Percentiles rank a stretch among this genome's conserved stretches.
These are phyloP conservation scores for Quercus wislizeni DNA, from an alignment of 306 rosid species.

Conservation along the genomic window DNA sequence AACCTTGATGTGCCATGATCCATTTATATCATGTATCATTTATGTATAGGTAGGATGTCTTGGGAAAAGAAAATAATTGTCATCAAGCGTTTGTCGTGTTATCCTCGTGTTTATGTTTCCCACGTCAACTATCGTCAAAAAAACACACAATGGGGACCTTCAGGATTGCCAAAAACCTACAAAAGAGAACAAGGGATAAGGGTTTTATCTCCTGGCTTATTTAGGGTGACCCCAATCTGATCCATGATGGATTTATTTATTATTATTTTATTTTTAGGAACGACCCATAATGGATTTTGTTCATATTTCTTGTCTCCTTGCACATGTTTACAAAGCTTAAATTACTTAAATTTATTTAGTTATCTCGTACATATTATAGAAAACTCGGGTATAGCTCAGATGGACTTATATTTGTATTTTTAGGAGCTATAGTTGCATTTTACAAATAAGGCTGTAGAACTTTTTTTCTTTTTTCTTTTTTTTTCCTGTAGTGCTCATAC, in stretches of 20 bases:
- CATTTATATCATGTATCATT: not conserved
- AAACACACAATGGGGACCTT: slow-evolving; percentile 13
- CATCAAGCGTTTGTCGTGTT: not conserved
- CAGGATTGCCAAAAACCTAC: not conserved
- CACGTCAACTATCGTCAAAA: not conserved
- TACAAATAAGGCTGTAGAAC: too few relatives aligned
- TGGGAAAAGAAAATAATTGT: slow-evolving; percentile 3
- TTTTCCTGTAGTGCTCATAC: not conserved
- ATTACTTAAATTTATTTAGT: too few relatives aligned
- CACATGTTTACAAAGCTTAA: too few relatives aligned
- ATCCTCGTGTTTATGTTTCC: slow-evolving; percentile 12
- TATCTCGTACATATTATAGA: too few relatives aligned
- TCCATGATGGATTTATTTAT: not conserved
- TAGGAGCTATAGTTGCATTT: too few relatives aligned
- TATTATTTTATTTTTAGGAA: too few relatives aligned
- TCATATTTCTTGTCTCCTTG: too few relatives aligned
- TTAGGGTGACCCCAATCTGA: not conserved
- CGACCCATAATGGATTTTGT: too few relatives aligned
- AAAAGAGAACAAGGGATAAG: not conserved
- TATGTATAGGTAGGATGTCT: not conserved
- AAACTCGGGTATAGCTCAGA: too few relatives aligned
- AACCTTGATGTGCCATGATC: not conserved
- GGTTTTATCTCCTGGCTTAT: slow-evolving; percentile 13
- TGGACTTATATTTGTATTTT: too few relatives aligned
- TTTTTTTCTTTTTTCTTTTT: accelerated